Evolutionary conservation across 2,329 filamentous ascomycete species (phyloP), one percentile per base, ranked within the genome.

Genomic region (Fusarium praegraminearum): DNA sequence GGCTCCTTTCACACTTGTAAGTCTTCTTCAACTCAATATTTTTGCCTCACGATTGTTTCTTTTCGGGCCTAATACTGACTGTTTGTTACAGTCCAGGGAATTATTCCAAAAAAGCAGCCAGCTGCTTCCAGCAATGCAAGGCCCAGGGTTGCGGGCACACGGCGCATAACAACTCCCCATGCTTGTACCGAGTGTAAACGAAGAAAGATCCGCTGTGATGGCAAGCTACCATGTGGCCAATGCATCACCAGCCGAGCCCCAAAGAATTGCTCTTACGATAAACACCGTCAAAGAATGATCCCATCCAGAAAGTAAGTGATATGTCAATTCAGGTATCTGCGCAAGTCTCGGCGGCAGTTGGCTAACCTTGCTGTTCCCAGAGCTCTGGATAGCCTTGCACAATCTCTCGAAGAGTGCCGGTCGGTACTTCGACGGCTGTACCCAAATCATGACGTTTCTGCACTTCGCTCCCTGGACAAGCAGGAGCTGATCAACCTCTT

Each of bases 121-220:
- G 81, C 73, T 41, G 63, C 70, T 41, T 72, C 68, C 38, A 71
- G 73, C 54, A 75, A 72, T 71, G 73, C 78, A 59, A 85, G 83
- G 66, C 70, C 82, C 28, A 81, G 77, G 57, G 79, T 78, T 36
- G 76, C 74, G 11, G 76, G 78, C 11, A 80, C 49, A 85, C 86
- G 77, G 44, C 82, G 85, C 69, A 85, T 86, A 73, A 87, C 85
- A 36, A 87, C 85, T 61, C 83, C 84, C 28, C 85, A 91, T 75
- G 91, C 91, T 38, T 93, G 91, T 77, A 89, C 91, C 49, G 91
- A 92, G 73, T 93, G 92, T 81, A 90, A 93, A 76, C 86, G 92
- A 71, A 87, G 92, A 66, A 96, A 95, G 80, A 95, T 95, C 59
- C 90, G 93, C 68, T 96, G 93, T 76, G 92, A 94, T 81, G 93